Evolutionary conservation across 2,329 filamentous ascomycete species (phyloP), one percentile per base, ranked within the genome.

Genomic region (Neophaeococcomyces aloes): DNA sequence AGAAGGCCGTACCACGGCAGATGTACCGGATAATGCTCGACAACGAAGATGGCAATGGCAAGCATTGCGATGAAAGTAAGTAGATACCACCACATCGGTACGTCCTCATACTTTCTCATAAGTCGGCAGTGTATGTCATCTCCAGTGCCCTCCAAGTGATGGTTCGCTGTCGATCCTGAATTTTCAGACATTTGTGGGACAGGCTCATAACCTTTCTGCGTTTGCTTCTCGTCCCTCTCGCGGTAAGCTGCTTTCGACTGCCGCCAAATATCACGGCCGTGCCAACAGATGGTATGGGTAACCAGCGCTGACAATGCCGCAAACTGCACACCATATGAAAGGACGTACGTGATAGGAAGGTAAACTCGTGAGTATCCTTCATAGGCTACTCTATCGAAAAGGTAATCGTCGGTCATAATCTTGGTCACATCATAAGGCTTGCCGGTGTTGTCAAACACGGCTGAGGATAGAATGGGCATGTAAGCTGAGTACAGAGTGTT

Each of bases 281-380:
- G 85, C 84, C 86, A 91, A 57, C 86, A 84, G 17, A 75, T 68
- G 0, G 86, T 93, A 58, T 93, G 86, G 1, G 84, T 86, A 14
- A 94, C 66, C 10, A 93, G 68, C 1, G 85, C 82, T 18, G 85
- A 81, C 15, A 94, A 68, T 1, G 82, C 83, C 10, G 86, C 86
- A 59, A 94, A 93, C 56, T 91, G 86, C 18, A 93, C 74, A 2
- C 81, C 86, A 53, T 93, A 94, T 57, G 84, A 88, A 31, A 93
- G 70, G 15, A 88, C 83, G 57, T 91, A 94, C 0, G 86, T 91
- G 48, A 91, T 86, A 1, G 86, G 85, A 7, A 93, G 65, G 52
- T 88, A 94, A 1, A 93, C 83, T 14, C 83, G 77, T 53, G 84
- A 89, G 63, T 93, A 93, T n/a, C 71, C 74, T 37, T 78, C 69